Evolutionary conservation across 306 rosid species (phyloP).

Genomic region (Quercus wislizeni): DNA sequence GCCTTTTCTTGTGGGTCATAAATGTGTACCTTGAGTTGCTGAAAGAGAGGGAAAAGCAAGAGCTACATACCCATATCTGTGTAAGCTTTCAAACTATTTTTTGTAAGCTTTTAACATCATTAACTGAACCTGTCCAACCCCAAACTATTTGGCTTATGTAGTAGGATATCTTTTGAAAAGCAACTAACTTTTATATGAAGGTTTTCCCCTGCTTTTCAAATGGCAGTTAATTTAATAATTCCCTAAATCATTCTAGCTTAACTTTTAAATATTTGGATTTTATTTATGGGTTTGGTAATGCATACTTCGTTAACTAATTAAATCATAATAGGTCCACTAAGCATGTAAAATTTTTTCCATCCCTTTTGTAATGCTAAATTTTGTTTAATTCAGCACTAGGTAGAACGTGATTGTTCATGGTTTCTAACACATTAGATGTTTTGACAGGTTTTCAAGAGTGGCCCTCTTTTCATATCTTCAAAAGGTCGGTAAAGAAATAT

Average conservation of each 20-base stretch:
- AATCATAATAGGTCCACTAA: not conserved
- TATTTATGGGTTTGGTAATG: not conserved
- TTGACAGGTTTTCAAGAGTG: conserved; percentile 96
- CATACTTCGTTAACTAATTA: not conserved
- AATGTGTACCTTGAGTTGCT: no score
- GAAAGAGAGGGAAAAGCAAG: no score
- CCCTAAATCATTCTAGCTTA: not conserved
- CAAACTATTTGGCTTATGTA: not conserved
- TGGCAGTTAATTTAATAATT: not conserved
- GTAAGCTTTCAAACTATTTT: not conserved
- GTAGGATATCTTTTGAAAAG: not conserved
- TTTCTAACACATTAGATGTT: conserved; percentile 37
- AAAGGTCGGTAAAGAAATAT: conserved; percentile 61
- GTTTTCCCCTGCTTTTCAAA: not conserved
- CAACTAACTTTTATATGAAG: not conserved
- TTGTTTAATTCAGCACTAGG: conserved; percentile 2
- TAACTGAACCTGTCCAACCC: not conserved
- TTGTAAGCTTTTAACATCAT: not conserved
- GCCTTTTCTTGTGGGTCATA: no score
- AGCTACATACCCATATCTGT: no score
- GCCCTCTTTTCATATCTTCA: conserved; percentile 97
- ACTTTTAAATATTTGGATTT: not conserved
- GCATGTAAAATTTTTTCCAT: conserved; percentile 6
- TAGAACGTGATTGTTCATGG: not conserved
- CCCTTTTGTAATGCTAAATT: not conserved